phyloP scores from a whole-genome alignment of 768 basidiomycete genomes.

The Dacryopinax spathularia region DNA sequence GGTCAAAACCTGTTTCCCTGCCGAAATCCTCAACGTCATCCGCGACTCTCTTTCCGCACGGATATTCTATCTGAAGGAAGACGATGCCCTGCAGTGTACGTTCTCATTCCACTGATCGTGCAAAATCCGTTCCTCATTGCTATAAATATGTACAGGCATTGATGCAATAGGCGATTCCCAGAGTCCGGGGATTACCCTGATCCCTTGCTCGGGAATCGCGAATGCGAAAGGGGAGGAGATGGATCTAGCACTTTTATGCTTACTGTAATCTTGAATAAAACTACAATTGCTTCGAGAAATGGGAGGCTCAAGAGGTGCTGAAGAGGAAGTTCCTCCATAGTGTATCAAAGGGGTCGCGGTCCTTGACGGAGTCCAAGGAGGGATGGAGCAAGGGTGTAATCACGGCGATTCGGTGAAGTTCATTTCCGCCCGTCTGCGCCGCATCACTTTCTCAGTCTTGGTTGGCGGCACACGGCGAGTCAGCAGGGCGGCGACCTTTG shows the following conservation, averaged over 20 bases:
- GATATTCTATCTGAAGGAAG: background rate
- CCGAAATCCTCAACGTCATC: background rate
- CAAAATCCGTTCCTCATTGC: background rate
- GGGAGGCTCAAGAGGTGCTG: background rate
- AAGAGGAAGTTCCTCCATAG: background rate
- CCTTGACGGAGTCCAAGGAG: background rate
- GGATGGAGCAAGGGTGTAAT: background rate
- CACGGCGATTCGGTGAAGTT: conserved; percentile 21
- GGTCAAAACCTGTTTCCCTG: background rate
- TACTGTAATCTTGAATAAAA: background rate
- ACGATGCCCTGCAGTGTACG: background rate
- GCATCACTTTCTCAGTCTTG: conserved; percentile 81
- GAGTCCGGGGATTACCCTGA: background rate
- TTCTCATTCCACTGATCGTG: background rate
- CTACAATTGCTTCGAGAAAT: background rate
- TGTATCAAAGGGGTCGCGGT: background rate
- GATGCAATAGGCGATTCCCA: background rate
- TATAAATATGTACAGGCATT: background rate
- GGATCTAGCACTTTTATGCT: conserved; percentile 2
- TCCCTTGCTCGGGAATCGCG: background rate
- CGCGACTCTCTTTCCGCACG: background rate
- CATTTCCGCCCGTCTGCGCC: conserved; percentile 66
- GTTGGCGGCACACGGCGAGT: conserved; percentile 78
- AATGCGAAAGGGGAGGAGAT: background rate
- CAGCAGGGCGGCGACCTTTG: conserved; percentile 52